phyloP scores from a whole-genome alignment of 2,329 filamentous ascomycete species.

The Lasiodiplodia theobromae region DNA sequence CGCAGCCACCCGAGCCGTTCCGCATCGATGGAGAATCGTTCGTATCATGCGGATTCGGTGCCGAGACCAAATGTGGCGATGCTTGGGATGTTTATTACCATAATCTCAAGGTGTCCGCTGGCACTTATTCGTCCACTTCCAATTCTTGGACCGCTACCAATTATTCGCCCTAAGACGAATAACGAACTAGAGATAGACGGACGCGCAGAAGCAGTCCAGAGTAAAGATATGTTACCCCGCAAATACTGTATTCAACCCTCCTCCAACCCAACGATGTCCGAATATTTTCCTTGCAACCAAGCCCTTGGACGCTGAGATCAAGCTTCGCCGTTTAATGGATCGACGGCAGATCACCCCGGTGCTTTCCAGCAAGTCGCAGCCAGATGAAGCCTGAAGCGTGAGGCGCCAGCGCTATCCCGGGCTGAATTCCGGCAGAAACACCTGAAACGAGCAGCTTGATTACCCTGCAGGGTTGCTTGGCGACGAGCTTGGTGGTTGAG shows the following conservation, averaged over 20 bases:
- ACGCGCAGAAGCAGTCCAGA: too few relatives aligned
- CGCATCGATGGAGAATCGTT: neutral
- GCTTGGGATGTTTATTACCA: neutral
- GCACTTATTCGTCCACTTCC: too few relatives aligned
- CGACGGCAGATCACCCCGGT: constrained; percentile 15
- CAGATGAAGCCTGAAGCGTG: neutral
- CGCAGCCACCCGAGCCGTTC: constrained; percentile 21
- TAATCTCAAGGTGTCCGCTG: too few relatives aligned
- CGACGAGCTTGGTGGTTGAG: neutral
- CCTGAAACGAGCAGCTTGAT: constrained; percentile 13
- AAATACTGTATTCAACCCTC: too few relatives aligned
- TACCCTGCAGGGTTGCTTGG: neutral
- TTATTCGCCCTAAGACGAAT: too few relatives aligned
- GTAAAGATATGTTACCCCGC: too few relatives aligned
- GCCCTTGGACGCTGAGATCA: neutral
- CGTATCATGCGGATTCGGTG: neutral
- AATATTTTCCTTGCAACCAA: neutral
- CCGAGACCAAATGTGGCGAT: neutral
- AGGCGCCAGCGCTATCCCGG: neutral
- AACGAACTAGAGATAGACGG: too few relatives aligned
- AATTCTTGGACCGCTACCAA: too few relatives aligned
- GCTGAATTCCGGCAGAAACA: neutral
- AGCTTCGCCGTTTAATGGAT: neutral
- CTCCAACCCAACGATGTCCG: neutral
- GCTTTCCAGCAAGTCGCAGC: neutral